These are phyloP conservation scores for Alternaria arbusti DNA, from an alignment of 2,329 filamentous ascomycete genomes.

Conservation along the genomic window DNA sequence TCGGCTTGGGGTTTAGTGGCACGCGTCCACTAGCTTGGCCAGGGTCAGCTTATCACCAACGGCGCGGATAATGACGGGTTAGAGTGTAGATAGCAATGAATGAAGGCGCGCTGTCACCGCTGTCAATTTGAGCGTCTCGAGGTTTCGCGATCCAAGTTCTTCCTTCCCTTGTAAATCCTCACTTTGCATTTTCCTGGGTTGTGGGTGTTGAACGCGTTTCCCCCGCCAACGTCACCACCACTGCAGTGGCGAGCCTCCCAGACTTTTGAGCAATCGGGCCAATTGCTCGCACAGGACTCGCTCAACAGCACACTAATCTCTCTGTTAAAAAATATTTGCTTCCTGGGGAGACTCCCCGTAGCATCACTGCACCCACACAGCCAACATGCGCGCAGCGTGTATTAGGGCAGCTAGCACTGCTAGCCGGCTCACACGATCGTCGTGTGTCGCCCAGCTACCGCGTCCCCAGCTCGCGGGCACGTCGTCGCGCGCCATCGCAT, in stretches of 20 bases:
- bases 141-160: constrained; percentile 7
- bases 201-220: neutral
- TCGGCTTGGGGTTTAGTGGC: constrained; percentile 20
- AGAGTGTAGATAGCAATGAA: constrained; percentile 6
- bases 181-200: neutral
- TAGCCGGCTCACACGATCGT: constrained; percentile 31
- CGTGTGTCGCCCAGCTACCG: constrained; percentile 27
- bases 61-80: constrained; percentile 24
- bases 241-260: constrained; percentile 1
- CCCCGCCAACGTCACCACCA: neutral
- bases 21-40: constrained; percentile 9
- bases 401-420: constrained; percentile 41
- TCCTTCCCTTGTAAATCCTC: neutral
- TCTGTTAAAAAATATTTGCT: neutral
- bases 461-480: constrained; percentile 26
- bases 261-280: neutral
- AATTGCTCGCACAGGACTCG: neutral
- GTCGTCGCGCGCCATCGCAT: constrained; percentile 22
- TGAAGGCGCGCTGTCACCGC: constrained; percentile 1
- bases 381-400: constrained; percentile 41
- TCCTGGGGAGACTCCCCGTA: neutral
- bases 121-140: neutral
- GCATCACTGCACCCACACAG: neutral
- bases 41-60: constrained; percentile 16
- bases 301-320: neutral